Evolutionary conservation across 1,139 yeast species (phyloP), one percentile per base, ranked within the genome.

Genomic region (Yamadazyma dendronema): DNA sequence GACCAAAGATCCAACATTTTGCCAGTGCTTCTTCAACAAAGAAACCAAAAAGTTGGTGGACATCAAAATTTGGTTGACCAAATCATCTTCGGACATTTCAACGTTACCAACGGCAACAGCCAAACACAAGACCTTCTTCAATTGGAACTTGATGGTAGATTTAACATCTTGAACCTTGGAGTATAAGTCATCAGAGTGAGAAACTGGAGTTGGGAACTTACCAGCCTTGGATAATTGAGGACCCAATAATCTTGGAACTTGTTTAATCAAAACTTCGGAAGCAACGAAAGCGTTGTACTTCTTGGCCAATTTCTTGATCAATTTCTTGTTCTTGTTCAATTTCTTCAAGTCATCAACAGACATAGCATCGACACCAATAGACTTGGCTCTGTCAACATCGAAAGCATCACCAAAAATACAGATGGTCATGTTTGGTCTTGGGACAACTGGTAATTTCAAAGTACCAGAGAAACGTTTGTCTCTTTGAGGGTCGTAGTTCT

Each of bases 381-480:
- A 90, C 87, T 94, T 92, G 66, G 99, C 97, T 83, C 99, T 90
- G 84, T 94, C 99, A 61, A 88, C 95, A 76, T 94, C 99, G 68
- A 92, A 92, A 69, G 98, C 98, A 74, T 94, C 98, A 84, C 98
- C 99, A 65, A 94, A 92, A 70, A 94, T 89, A 79, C 98, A 94
- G 80, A 94, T 77, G 77, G 97, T 87, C 97, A 94, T 88, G 96
- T 92, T 92, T 78, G 99, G 99, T 84, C 99, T 94, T 80, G 98
- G 98, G 59, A 95, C 96, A 70, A 84, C 84, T 68, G 99, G 99
- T 65, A 94, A 83, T 80, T 84, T 92, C 79, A 94, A 84, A 67
- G 97, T 70, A 81, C 99, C 99, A 72, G 97, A 90, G 97, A 94
- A 94, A 88, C 99, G 97, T 92, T 94, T 94, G 78, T 94, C 99